A percentile compares a stretch with the other conserved stretches of the same genome.
Evolutionary conservation across 2,329 filamentous ascomycete species (phyloP).

Genomic region (Hymenoscyphus linearis): DNA sequence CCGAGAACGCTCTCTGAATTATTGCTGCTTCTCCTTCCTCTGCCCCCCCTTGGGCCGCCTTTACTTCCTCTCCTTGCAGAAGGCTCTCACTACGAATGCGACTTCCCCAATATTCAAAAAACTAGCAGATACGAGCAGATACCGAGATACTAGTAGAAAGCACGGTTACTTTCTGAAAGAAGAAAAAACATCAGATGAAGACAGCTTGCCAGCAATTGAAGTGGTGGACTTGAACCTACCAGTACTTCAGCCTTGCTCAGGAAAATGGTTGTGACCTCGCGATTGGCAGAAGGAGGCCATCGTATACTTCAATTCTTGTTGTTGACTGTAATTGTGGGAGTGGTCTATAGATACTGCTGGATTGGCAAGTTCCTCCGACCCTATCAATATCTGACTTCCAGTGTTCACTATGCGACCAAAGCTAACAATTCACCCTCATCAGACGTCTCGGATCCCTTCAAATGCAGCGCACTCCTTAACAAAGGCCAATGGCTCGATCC

Average conservation of each 20-base stretch:
- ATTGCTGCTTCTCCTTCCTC: background rate
- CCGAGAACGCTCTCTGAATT: background rate
- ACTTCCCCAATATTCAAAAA: background rate
- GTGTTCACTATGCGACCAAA: background rate
- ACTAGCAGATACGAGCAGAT: background rate
- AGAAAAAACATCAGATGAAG: background rate
- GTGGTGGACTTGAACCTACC: background rate
- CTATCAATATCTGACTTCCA: background rate
- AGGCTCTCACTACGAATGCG: background rate
- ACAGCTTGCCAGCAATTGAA: background rate
- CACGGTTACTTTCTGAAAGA: background rate
- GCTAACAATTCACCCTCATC: constrained; percentile 9
- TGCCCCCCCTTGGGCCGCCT: background rate
- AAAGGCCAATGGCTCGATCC: constrained; percentile 45
- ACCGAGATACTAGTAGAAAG: no score
- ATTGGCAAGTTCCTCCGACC: constrained; percentile 19
- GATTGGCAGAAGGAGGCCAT: constrained; percentile 8
- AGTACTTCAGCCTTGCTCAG: background rate
- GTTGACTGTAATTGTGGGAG: constrained; percentile 18
- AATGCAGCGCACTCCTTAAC: constrained; percentile 47
- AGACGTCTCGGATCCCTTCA: constrained; percentile 42
- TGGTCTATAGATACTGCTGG: constrained; percentile 30
- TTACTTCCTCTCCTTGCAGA: background rate
- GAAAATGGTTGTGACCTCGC: background rate
- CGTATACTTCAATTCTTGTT: constrained; percentile 21